A percentile compares a stretch with the other conserved stretches of the same genome.
These are phyloP conservation scores for Thraustochytrium striatum DNA, from an alignment of 352 stramenopile genomes.

Conservation along the genomic window DNA sequence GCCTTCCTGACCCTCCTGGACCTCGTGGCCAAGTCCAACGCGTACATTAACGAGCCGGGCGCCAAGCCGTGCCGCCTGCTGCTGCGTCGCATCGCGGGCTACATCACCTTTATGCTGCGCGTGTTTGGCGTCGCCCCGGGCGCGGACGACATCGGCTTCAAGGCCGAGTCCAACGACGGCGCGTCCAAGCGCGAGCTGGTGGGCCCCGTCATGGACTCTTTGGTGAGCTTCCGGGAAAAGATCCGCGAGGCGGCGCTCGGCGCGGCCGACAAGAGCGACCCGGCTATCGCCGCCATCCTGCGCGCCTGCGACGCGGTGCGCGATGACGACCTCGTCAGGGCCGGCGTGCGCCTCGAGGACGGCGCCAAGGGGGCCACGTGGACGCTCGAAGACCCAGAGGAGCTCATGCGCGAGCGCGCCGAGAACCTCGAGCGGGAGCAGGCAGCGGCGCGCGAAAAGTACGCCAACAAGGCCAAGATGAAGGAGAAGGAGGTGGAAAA, in stretches of 20 bases:
- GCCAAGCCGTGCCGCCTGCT: slow-evolving; percentile 57
- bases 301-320: slow-evolving; percentile 73
- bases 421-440: slow-evolving; percentile 26
- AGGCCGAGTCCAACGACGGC: slow-evolving; percentile 52
- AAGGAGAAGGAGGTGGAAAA: slow-evolving; percentile 39
- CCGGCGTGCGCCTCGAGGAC: slow-evolving; percentile 80
- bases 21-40: slow-evolving; percentile 65
- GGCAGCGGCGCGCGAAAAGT: neutral
- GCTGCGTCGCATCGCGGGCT: slow-evolving; percentile 62
- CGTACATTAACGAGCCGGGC: slow-evolving; percentile 61
- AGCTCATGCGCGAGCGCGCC: slow-evolving; percentile 54
- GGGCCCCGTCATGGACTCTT: slow-evolving; percentile 60
- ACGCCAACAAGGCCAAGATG: neutral
- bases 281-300: slow-evolving; percentile 1
- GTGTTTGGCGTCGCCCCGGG: slow-evolving; percentile 66
- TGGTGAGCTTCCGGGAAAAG: slow-evolving; percentile 63
- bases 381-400: slow-evolving; percentile 83
- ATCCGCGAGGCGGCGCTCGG: slow-evolving; percentile 20
- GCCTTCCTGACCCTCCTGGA: slow-evolving; percentile 62
- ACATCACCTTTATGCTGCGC: slow-evolving; percentile 67
- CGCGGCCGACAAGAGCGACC: slow-evolving; percentile 39
- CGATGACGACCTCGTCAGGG: slow-evolving; percentile 76
- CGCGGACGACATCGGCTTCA: slow-evolving; percentile 65
- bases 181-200: slow-evolving; percentile 53
- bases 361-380: slow-evolving; percentile 54